Percentiles rank a stretch among this genome's conserved stretches.
These are phyloP conservation scores for Simmondsia chinensis DNA, from an alignment of 148 eudicot genomes.

Conservation along the genomic window DNA sequence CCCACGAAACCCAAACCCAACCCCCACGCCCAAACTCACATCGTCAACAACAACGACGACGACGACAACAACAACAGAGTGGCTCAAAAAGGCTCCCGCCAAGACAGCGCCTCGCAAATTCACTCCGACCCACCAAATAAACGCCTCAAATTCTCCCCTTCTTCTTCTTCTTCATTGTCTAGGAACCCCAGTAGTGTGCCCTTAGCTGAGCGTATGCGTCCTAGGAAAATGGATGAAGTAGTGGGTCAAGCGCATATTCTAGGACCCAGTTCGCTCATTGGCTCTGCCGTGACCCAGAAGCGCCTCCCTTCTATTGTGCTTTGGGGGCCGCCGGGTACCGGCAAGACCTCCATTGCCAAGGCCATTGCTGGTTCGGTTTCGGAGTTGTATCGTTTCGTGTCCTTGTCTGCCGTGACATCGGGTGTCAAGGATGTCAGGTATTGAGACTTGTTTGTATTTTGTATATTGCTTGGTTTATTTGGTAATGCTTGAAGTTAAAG, in stretches of 20 bases:
- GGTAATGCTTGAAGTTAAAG: too few relatives aligned
- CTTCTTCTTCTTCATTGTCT: too few relatives aligned
- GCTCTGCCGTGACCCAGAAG: constrained; percentile 40
- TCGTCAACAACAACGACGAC: constrained; percentile 3
- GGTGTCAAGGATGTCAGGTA: constrained; percentile 89
- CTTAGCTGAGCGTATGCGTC: constrained; percentile 73
- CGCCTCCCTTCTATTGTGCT: constrained; percentile 61
- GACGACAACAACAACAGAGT: too few relatives aligned
- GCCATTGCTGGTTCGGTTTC: constrained; percentile 34
- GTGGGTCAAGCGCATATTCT: constrained; percentile 78
- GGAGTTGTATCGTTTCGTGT: constrained; percentile 37
- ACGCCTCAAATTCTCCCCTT: constrained; percentile 17
- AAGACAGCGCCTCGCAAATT: too few relatives aligned
- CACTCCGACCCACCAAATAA: too few relatives aligned
- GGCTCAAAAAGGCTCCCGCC: too few relatives aligned
- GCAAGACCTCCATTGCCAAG: constrained; percentile 81
- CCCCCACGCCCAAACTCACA: constrained; percentile 11
- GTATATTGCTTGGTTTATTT: too few relatives aligned
- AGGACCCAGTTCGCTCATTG: constrained; percentile 32
- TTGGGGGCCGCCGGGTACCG: constrained; percentile 99
- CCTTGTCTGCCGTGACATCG: constrained; percentile 53
- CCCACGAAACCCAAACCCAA: constrained; percentile 20
- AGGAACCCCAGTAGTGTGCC: too few relatives aligned
- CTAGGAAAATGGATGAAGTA: constrained; percentile 38
- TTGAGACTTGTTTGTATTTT: too few relatives aligned